Evolutionary conservation across 306 rosid species (phyloP).

Genomic region (Sechiopsis laciniata): DNA sequence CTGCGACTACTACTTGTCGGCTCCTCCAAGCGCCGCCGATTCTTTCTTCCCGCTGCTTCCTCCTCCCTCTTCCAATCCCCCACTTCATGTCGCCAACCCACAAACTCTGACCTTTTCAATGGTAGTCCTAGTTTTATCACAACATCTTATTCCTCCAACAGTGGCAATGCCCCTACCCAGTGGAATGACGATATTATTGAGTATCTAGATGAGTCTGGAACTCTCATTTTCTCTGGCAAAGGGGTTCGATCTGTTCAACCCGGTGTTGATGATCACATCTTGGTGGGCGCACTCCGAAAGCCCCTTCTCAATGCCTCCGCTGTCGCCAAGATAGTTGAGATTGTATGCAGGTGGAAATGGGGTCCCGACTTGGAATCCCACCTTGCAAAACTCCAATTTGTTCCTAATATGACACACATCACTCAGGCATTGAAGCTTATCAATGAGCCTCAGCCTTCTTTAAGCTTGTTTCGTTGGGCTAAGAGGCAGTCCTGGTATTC

Average conservation of each 20-base stretch:
- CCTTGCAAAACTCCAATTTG: conserved; percentile 74
- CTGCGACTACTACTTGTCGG: too few relatives aligned
- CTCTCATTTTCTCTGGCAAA: conserved; percentile 69
- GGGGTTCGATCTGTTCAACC: conserved; percentile 78
- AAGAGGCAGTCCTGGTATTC: conserved; percentile 85
- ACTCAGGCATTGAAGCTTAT: conserved; percentile 63
- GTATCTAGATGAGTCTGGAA: conserved; percentile 34
- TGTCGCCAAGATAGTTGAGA: conserved; percentile 80
- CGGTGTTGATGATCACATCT: conserved; percentile 81
- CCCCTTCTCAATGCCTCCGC: conserved; percentile 69
- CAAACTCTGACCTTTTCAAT: too few relatives aligned
- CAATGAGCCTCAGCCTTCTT: conserved; percentile 49
- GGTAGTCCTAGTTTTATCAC: too few relatives aligned
- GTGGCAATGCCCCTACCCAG: too few relatives aligned
- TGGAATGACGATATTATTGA: too few relatives aligned
- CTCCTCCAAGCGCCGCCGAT: too few relatives aligned
- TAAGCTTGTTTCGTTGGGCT: conserved; percentile 88
- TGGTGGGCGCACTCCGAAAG: conserved; percentile 76
- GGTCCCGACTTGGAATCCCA: conserved; percentile 95
- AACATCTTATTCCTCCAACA: too few relatives aligned
- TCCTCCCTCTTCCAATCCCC: too few relatives aligned
- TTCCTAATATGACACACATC: conserved; percentile 69
- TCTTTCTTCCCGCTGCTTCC: too few relatives aligned
- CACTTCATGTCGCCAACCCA: too few relatives aligned
- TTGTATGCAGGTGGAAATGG: conserved; percentile 94